A percentile compares a stretch with the other conserved stretches of the same genome.
Conservation (phyloP, 2,329 filamentous ascomycete genomes). For the Pseudocercospora fuligena region DNA sequence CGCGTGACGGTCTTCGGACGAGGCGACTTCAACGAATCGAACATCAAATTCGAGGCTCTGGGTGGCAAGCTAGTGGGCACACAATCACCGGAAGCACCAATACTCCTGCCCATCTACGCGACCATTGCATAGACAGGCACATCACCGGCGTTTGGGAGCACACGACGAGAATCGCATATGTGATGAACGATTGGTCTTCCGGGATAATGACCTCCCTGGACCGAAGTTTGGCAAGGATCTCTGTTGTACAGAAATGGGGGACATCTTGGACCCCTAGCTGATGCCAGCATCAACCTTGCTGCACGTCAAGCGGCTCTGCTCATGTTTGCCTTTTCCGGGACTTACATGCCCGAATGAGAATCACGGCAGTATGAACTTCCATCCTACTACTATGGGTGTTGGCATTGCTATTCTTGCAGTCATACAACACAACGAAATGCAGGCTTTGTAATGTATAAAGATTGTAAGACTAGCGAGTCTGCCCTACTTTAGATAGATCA, state of each 20-base stretch:
- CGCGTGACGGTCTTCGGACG: constrained; percentile 35
- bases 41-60: constrained; percentile 19
- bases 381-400: neutral
- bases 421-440: neutral
- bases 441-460: neutral
- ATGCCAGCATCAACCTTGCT: constrained; percentile 4
- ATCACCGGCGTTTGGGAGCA: constrained; percentile 9
- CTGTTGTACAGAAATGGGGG: neutral
- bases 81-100: constrained; percentile 15
- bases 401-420: constrained; percentile 5
- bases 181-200: neutral
- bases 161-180: constrained; percentile 3
- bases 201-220: constrained; percentile 15
- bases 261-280: neutral
- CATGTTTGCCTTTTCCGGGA: neutral
- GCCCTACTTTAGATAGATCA: neutral
- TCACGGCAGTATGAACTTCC: neutral
- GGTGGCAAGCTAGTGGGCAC: constrained; percentile 21
- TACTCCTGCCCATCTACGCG: constrained; percentile 28
- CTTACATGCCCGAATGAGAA: neutral
- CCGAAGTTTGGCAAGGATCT: neutral
- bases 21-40: constrained; percentile 24
- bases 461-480: neutral
- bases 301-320: neutral
- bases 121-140: constrained; percentile 14